phyloP scores from a whole-genome alignment of 176 grass and related monocot species.

The Pharus latifolius region DNA sequence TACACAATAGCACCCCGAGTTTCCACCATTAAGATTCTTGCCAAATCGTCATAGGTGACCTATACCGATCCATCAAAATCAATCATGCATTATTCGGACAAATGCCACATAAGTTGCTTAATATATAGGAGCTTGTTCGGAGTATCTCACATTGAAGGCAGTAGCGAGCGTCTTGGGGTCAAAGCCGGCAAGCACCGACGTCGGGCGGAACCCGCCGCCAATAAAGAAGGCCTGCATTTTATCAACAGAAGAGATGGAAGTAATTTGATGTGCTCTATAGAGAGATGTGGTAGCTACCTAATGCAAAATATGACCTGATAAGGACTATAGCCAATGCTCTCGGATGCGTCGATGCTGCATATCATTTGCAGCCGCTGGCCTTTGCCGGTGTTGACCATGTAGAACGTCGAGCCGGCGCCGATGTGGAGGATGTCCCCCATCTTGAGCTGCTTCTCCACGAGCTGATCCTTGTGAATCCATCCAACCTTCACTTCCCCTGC shows the following conservation, averaged over 20 bases:
- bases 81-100: background rate
- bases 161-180: conserved; percentile 34
- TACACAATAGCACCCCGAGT: conserved; percentile 44
- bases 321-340: conserved; percentile 45
- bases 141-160: conserved; percentile 70
- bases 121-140: background rate
- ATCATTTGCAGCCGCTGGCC: conserved; percentile 73
- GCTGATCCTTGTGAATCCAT: conserved; percentile 53
- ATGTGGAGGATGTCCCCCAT: conserved; percentile 90
- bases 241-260: background rate
- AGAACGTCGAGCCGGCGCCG: conserved; percentile 72
- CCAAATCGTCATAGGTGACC: conserved; percentile 43
- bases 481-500: conserved; percentile 70
- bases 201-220: conserved; percentile 30
- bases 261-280: too few species aligned
- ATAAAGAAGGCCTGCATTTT: conserved; percentile 67
- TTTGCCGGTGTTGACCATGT: conserved; percentile 69
- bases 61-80: background rate
- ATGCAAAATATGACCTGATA: conserved; percentile 46
- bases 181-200: conserved; percentile 55
- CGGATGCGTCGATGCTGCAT: conserved; percentile 74
- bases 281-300: too few species aligned
- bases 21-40: conserved; percentile 3
- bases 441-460: conserved; percentile 72
- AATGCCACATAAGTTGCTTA: background rate